Base-by-base conservation (phyloP, 257 asterid genomes). In the Linderniella brevidens region DNA sequence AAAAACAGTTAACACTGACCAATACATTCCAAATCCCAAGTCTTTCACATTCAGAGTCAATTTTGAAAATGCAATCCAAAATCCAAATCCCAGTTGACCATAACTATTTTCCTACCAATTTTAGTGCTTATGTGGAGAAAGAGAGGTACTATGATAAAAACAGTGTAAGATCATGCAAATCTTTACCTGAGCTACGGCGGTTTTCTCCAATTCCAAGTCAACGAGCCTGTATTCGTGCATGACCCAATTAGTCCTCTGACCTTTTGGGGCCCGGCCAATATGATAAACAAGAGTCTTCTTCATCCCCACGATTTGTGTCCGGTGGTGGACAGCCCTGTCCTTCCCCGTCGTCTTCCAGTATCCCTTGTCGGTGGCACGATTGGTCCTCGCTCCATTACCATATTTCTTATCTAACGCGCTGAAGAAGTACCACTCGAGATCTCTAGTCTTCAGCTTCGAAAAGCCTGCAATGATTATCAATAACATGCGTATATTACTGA, bases 331-430 rank as follows among this genome's bases (percentile, higher is more conserved):
- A 60, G 80, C 68, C 57, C 94, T 68, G 61, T 80, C 95, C 66
- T 80, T 88, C 35, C 98, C 98, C 1, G 98, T 88, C 3, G 95
- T 84, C 71, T 88, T 88, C 95, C 98, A 88, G 56, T 88, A 84
- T 41, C 98, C 98, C 61, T 61, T 68, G 40, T 67, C 82, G 14
- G 98, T 88, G 0, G 98, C 98, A 9, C 98, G 70, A 61, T 88
- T 88, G 39, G 95, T 84, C 64, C 90, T 76, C 17, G 92, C 71
- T 51, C 87, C 81, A 60, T 84, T 78, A 8, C 94, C 95, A 54
- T 80, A 88, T 71, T 84, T 88, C 73, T 75, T 76, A 67, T 88
- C 95, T 54, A 78, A 69, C 56, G 70, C 58, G 51, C 95, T 80
- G 76, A 88, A 88, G 70, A 80, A 84, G 60, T 80, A 88, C 95